Base-by-base conservation (phyloP, 345 rosid genomes). In the Gossypium longicalyx region DNA sequence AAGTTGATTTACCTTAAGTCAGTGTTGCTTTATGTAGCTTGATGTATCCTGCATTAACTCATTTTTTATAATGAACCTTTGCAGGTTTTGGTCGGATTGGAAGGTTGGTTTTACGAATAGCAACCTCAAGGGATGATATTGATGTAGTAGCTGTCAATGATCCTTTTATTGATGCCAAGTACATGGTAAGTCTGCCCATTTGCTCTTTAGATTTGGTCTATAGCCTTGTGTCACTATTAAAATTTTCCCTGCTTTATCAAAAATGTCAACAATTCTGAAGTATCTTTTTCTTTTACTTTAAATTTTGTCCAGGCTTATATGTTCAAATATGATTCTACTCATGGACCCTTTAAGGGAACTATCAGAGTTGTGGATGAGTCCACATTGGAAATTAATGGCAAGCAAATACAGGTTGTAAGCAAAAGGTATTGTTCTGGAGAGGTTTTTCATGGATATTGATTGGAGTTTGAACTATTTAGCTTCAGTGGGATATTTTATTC, bases 51-150 rank as follows among this genome's bases (percentile, higher is more conserved):
- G 15, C 25, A 19, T 10, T 4, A 22, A 64, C 63, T 41, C 65
- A 8, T 20, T 34, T 76, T 57, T 53, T 10, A 10, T 27, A 22
- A 16, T 75, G 53, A n/a, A 16, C 52, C 45, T 23, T 6, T 73
- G 76, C 87, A 95, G 99, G 99, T 76, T 96, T 93, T 86, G 99
- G 99, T 78, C 93, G 99, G 20, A 96, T 96, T 77, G 99, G 99
- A 71, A 86, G 99, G 85, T 80, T 96, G 88, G 98, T 96, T 71
- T 84, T 96, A 70, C 88, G 99, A 34, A 81, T 96, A 72, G 98
- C 99, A 72, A 86, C 90, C 59, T 83, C 80, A 47, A 91, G 99
- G 84, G 99, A 93, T 85, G 97, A 96, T 78, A 82, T 96, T 49
- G 92, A 93, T 47, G 90, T 90, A 15, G 97, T 96, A 59, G 97